Conservation (phyloP, 139 green algal species). For the Chlorella sp. region DNA sequence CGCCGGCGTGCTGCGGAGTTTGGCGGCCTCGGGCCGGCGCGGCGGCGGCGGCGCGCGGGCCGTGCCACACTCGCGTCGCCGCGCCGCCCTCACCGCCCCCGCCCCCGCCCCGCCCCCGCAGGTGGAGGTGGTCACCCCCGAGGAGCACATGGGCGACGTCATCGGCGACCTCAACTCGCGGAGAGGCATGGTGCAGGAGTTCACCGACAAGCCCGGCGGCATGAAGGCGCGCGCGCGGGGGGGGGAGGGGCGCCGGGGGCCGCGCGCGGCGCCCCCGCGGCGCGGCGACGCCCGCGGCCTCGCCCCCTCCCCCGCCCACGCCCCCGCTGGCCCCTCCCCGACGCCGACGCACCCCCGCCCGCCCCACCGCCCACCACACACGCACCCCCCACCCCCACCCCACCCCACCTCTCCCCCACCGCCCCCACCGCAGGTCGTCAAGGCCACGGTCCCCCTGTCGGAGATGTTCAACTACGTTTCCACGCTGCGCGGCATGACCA, state of each 20-base stretch:
- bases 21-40: too few relatives aligned
- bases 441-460: slow-evolving; percentile 85
- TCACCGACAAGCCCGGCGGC: slow-evolving; percentile 92
- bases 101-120: slow-evolving; percentile 2
- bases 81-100: too few relatives aligned
- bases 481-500: slow-evolving; percentile 93
- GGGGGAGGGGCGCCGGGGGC: background rate
- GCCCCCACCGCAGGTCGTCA: slow-evolving; percentile 43
- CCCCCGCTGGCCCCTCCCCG: background rate
- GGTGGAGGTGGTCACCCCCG: slow-evolving; percentile 94
- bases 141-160: slow-evolving; percentile 97
- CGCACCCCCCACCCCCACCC: background rate
- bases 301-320: too few relatives aligned
- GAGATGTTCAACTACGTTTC: slow-evolving; percentile 99
- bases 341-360: too few relatives aligned
- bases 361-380: background rate
- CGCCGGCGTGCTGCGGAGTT: too few relatives aligned
- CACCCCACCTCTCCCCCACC: background rate
- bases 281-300: too few relatives aligned
- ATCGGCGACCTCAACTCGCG: slow-evolving; percentile 98
- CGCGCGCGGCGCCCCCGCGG: too few relatives aligned
- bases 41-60: too few relatives aligned
- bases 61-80: too few relatives aligned
- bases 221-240: slow-evolving; percentile 80
- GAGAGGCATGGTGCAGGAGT: slow-evolving; percentile 86